These are phyloP conservation scores for Apiospora marii DNA, from an alignment of 2,329 filamentous ascomycete species.

Conservation along the genomic window DNA sequence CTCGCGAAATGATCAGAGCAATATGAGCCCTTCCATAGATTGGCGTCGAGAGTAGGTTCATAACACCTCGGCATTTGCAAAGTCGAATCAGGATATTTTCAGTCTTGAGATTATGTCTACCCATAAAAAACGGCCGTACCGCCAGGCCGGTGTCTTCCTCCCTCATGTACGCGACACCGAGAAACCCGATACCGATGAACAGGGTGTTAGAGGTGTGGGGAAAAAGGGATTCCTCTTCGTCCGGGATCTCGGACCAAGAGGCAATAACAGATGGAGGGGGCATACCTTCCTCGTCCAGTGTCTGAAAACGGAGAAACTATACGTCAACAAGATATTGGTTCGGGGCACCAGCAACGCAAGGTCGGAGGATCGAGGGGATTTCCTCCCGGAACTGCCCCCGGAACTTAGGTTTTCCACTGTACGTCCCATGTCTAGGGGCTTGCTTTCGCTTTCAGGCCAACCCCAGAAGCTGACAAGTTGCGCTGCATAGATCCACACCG, in stretches of 20 bases:
- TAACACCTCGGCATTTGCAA: neutral
- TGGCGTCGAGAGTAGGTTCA: no score
- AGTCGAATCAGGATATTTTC: neutral
- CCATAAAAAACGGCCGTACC: neutral
- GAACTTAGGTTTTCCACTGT: neutral
- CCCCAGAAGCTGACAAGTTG: no score
- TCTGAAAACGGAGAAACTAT: neutral
- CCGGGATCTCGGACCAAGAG: neutral
- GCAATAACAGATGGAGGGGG: neutral
- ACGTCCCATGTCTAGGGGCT: neutral
- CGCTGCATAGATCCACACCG: neutral
- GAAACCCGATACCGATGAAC: neutral
- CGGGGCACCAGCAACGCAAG: neutral
- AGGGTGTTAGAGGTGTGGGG: neutral
- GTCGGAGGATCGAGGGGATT: neutral
- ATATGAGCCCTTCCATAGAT: neutral
- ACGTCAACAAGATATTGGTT: slow-evolving; percentile 1
- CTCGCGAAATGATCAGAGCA: neutral
- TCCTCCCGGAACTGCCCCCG: neutral
- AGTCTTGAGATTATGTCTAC: neutral
- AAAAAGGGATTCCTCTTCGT: neutral
- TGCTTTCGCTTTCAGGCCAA: no score
- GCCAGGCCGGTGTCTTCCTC: neutral
- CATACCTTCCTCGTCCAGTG: neutral
- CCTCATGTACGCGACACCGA: neutral